A percentile compares a stretch with the other conserved stretches of the same genome.
phyloP scores from a whole-genome alignment of 2,329 filamentous ascomycete genomes.

The Teratosphaeria gauchensis region DNA sequence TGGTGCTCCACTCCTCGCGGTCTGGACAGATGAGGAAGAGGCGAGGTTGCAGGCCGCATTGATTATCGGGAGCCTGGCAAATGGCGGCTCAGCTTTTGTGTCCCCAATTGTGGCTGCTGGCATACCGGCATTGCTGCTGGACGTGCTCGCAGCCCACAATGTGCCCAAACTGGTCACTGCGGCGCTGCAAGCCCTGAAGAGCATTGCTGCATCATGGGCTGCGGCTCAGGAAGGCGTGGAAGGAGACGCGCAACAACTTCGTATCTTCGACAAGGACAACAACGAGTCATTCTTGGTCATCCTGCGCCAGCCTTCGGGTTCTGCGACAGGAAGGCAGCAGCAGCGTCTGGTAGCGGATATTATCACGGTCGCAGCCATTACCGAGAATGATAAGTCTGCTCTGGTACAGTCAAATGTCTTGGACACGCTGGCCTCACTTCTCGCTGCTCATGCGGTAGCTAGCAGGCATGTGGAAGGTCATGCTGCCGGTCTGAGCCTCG shows the following conservation, averaged over 20 bases:
- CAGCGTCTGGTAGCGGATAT: constrained; percentile 51
- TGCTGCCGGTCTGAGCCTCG: constrained; percentile 16
- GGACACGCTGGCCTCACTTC: constrained; percentile 63
- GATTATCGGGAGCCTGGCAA: constrained; percentile 74
- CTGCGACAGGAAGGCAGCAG: constrained; percentile 49
- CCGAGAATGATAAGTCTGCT: constrained; percentile 60
- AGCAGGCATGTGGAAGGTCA: constrained; percentile 17
- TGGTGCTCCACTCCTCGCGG: constrained; percentile 29
- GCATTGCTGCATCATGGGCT: constrained; percentile 52
- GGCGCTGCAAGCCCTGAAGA: constrained; percentile 63
- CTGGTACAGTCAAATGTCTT: constrained; percentile 65
- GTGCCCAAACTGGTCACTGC: constrained; percentile 61
- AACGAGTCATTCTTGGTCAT: constrained; percentile 57
- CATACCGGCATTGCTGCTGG: constrained; percentile 59
- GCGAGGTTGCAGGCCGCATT: constrained; percentile 70
- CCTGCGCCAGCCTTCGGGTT: constrained; percentile 48
- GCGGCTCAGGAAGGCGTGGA: constrained; percentile 1
- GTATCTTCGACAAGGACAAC: constrained; percentile 53
- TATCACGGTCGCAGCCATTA: constrained; percentile 54
- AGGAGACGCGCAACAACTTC: not conserved
- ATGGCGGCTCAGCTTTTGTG: constrained; percentile 78
- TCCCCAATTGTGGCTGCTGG: constrained; percentile 60
- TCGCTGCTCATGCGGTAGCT: constrained; percentile 51
- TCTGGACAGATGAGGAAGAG: constrained; percentile 53
- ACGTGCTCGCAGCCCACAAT: constrained; percentile 51